These are phyloP conservation scores for Tylopilus rubrobrunneus DNA, from an alignment of 768 basidiomycete genomes.

Conservation along the genomic window DNA sequence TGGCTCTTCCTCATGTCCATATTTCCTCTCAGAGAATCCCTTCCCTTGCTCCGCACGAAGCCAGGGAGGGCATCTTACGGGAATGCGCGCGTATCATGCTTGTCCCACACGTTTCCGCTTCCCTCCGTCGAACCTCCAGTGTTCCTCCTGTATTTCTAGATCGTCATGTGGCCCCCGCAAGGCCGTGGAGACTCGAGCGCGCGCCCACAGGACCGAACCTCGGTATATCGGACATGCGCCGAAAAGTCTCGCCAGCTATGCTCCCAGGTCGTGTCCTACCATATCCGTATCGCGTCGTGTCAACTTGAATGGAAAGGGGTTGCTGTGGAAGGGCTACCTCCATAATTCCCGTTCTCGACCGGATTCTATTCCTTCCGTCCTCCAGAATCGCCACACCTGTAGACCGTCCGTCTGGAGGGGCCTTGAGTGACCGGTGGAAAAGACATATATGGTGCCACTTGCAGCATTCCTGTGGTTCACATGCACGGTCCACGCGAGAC, in stretches of 20 bases:
- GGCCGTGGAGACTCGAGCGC: conserved; percentile 2
- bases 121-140: conserved; percentile 1
- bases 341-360: conserved; percentile 16
- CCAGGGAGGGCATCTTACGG: conserved; percentile 9
- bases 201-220: background rate
- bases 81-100: background rate
- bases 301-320: conserved; percentile 14
- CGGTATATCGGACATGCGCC: conserved; percentile 8
- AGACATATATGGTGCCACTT: background rate
- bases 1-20: conserved; percentile 8
- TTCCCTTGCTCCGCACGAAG: conserved; percentile 13
- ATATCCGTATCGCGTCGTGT: conserved; percentile 13
- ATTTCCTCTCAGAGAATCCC: conserved; percentile 14
- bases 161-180: conserved; percentile 5
- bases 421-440: conserved; percentile 10
- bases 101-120: background rate
- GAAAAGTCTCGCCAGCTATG: background rate
- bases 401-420: conserved; percentile 9
- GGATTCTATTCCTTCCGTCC: background rate
- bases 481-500: conserved; percentile 3
- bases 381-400: conserved; percentile 6
- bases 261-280: conserved; percentile 2
- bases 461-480: background rate
- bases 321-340: conserved; percentile 12
- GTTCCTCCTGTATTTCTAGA: conserved; percentile 1